Evolutionary conservation across 257 asterid genomes (phyloP).

Genomic region (Solanum chaucha): DNA sequence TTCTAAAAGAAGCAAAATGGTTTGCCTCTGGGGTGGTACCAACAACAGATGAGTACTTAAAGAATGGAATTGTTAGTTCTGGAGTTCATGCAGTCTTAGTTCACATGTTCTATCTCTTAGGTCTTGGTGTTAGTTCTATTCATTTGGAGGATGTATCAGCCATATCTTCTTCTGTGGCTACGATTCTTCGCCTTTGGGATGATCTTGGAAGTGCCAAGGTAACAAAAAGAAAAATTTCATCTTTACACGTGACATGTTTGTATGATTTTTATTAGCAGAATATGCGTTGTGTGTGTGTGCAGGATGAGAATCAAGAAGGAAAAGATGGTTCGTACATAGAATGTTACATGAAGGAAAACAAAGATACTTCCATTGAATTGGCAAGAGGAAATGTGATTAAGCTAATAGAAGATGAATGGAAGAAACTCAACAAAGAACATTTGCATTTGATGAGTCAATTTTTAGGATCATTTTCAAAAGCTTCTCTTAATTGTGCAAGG

Average conservation of each 20-base stretch:
- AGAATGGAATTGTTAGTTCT: slow-evolving; percentile 35
- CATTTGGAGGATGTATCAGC: background rate
- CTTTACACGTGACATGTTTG: no score
- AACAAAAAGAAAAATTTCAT: background rate
- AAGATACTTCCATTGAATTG: no score
- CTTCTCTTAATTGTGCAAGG: background rate
- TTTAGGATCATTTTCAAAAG: background rate
- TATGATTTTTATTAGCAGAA: background rate
- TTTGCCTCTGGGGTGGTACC: slow-evolving; percentile 11
- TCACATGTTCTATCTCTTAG: slow-evolving; percentile 24
- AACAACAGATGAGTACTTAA: slow-evolving; percentile 24
- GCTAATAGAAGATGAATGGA: no score
- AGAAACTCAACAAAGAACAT: no score
- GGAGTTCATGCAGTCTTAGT: slow-evolving; percentile 21
- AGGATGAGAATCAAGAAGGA: no score
- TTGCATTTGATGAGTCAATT: fast-evolving
- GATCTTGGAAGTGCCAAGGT: slow-evolving; percentile 37
- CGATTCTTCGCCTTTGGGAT: slow-evolving; percentile 7
- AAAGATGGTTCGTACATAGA: no score
- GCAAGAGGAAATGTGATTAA: no score
- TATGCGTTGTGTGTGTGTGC: no score
- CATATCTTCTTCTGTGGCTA: slow-evolving; percentile 21
- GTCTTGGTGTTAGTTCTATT: slow-evolving; percentile 1
- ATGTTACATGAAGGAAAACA: no score
- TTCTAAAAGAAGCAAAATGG: slow-evolving; percentile 43